Evolutionary conservation across 2,329 filamentous ascomycete genomes (phyloP).

Genomic region (Arthroderma sp.): DNA sequence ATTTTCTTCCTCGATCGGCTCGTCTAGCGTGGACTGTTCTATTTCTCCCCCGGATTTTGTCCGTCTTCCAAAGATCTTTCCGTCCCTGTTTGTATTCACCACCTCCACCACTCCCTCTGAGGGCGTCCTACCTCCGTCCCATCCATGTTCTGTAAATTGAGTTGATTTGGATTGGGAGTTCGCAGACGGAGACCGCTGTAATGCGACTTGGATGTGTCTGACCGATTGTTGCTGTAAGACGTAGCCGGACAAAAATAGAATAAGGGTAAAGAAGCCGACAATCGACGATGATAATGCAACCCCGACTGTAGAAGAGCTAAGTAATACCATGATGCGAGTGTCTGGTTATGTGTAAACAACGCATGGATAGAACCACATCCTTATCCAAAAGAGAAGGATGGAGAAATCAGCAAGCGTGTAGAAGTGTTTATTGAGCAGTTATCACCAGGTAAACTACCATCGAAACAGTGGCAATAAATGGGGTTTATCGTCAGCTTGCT

Average conservation of each 20-base stretch:
- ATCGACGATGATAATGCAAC: slow-evolving; percentile 33
- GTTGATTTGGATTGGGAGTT: not conserved
- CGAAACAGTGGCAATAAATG: too few species aligned
- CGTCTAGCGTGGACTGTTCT: not conserved
- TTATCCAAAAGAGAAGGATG: not conserved
- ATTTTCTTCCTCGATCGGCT: not conserved
- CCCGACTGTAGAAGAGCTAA: slow-evolving; percentile 35
- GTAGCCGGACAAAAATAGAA: slow-evolving; percentile 81
- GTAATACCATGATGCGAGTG: slow-evolving; percentile 31
- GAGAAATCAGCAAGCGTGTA: not conserved
- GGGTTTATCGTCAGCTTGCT: too few species aligned
- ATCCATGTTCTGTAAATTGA: not conserved
- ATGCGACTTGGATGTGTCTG: slow-evolving; percentile 50
- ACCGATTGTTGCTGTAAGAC: slow-evolving; percentile 78
- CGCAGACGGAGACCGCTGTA: slow-evolving; percentile 6
- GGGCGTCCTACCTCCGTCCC: not conserved
- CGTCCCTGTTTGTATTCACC: not conserved
- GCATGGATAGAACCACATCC: not conserved
- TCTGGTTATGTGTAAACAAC: not conserved
- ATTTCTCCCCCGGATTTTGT: not conserved
- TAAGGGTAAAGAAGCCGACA: slow-evolving; percentile 63
- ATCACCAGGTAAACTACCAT: not conserved
- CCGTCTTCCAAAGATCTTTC: not conserved
- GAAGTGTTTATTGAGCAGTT: not conserved
- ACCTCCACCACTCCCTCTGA: not conserved